Base-by-base conservation (phyloP, 2,329 filamentous ascomycete genomes). In the Talaromyces islandicus region DNA sequence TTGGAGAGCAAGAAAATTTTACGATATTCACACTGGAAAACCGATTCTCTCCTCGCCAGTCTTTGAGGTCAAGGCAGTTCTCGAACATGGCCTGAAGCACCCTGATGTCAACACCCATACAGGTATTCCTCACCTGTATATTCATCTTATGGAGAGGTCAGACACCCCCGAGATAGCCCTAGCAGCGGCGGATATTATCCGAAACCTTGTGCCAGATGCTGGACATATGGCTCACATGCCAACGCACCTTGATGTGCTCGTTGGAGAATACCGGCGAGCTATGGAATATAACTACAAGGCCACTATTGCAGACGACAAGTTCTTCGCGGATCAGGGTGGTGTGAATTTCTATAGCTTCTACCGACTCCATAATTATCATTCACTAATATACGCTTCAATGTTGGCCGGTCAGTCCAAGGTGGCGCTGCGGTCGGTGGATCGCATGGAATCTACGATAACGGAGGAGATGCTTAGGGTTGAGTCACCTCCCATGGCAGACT, bases 81-180 rank as follows among this genome's bases (percentile, higher is more conserved):
- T 90, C 2, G 87, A 90, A 35, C 73, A 70, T 3, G 85, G 85
- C 0, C 73, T 92, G 21, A 67, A 72, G 1, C 75, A 79, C 2
- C 70, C 78, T 1, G 78, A 76, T 17, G 82, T 78, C 0, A 70
- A 78, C 3, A 65, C 75, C 9, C 90, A 94, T 66, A 86, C 89
- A 0, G 89, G 89, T 0, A 72, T 91, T 0, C 77, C 91, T 5
- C 89, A 92, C 70, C 74, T 91, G 35, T 92, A 92, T 71, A 88
- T 91, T 41, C 88, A 91, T 65, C 81, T 90, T 7, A 88, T 90
- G 79, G 89, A 92, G 68, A 91, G 90, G 88, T 90, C 88, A 0
- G 75, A 78, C 0, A 80, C 75, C 0, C 88, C 88, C 0, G 88
- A 90, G 67, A 68, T 72, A 0, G 88, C 85, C 1, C 70, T 89